Evolutionary conservation across 2,329 filamentous ascomycete genomes (phyloP).

Genomic region (Aspergillus ruber): DNA sequence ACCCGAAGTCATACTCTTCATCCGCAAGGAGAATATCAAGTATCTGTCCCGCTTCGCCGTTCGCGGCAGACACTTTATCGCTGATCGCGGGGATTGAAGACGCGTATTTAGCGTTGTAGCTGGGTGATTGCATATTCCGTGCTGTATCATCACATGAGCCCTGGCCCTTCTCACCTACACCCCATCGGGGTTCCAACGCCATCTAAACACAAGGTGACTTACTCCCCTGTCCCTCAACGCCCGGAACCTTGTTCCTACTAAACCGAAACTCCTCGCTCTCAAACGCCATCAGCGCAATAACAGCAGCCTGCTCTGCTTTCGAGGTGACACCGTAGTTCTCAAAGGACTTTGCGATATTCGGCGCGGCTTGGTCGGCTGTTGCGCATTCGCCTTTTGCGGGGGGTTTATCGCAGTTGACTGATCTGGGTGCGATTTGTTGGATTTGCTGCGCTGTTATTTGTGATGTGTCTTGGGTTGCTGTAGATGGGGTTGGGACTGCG

Average conservation of each 20-base stretch:
- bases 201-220: slow-evolving; percentile 4
- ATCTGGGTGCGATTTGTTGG: slow-evolving; percentile 50
- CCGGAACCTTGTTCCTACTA: slow-evolving; percentile 59
- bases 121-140: slow-evolving; percentile 57
- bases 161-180: background rate
- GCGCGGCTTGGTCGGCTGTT: slow-evolving; percentile 57
- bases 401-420: slow-evolving; percentile 47
- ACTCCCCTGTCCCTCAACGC: slow-evolving; percentile 60
- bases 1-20: slow-evolving; percentile 50
- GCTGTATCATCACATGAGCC: slow-evolving; percentile 27
- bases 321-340: slow-evolving; percentile 51
- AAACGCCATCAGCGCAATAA: slow-evolving; percentile 64
- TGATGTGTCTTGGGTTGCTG: too few species aligned
- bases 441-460: slow-evolving; percentile 26
- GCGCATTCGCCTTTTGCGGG: slow-evolving; percentile 54
- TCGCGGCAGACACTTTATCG: slow-evolving; percentile 23
- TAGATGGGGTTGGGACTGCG: slow-evolving; percentile 9
- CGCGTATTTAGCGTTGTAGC: slow-evolving; percentile 53
- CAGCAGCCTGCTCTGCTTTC: slow-evolving; percentile 63
- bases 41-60: slow-evolving; percentile 37
- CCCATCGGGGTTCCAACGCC: background rate
- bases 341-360: slow-evolving; percentile 53
- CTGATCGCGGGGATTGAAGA: slow-evolving; percentile 39
- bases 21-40: slow-evolving; percentile 45
- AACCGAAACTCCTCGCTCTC: slow-evolving; percentile 66